Base-by-base conservation (phyloP, 129 eudicot genomes). In the Erigeron canadensis region DNA sequence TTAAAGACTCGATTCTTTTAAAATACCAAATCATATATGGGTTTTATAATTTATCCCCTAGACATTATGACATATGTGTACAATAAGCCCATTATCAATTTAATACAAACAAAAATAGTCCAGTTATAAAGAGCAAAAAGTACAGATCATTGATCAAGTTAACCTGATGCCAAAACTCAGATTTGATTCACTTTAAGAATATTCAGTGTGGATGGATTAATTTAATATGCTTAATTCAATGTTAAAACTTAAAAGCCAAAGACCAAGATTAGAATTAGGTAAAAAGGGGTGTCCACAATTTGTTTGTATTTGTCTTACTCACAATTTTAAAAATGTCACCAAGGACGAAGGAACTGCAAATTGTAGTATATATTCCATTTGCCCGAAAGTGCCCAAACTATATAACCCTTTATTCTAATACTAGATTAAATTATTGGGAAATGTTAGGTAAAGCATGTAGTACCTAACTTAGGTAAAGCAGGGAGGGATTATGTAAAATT, bases 141-240 rank as follows among this genome's bases (percentile, higher is more conserved):
- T 50, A 63, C 66, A 53, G 5, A 66, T 18, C 16, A 69, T 38
- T 42, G 79, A 75, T 67, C 61, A 45, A 57, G 58, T 47, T 75
- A 67, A 75, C 28, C 67, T 38, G 22, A 34, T 44, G 74, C 47
- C 28, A 66, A 44, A 75, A 76, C 69, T 39, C 74, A 57, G 63
- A 60, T 61, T 69, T 58, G 74, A 77, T 69, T 22, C 75, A 69
- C 75, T 69, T 47, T 77, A 60, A 48, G 81, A 56, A 77, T 69
- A 77, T 77, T 77, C 70, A 58, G 54, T 47, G 70, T 69, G 64
- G 56, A 47, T 76, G 1, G 13, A 10, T 45, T 45, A 7, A 9
- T 45, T 0, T 39, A 69, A 34, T 68, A 60, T 8, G 38, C 7
- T 17, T 15, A 16, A 53, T 58, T 39, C n/a, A 55, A 44, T 66